These are phyloP conservation scores for Zygnema circumcarinatum DNA, from an alignment of 139 green algal species.

Conservation along the genomic window DNA sequence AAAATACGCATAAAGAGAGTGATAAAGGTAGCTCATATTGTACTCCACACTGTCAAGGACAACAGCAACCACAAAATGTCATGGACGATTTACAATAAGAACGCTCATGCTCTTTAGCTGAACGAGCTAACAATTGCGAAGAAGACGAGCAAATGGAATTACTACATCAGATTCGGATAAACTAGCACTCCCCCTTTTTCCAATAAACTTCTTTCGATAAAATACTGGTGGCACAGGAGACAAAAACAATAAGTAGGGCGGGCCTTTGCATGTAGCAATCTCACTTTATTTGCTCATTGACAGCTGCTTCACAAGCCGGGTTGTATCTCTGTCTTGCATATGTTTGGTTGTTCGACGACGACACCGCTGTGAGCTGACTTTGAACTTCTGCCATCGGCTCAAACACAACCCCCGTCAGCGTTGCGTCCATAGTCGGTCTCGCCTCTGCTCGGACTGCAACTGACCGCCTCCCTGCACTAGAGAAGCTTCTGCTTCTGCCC, in stretches of 20 bases:
- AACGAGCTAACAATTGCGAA: neutral
- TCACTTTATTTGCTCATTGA: constrained; percentile 98
- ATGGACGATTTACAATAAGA: neutral
- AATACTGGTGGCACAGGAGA: too few relatives aligned
- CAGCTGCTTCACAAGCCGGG: constrained; percentile 79
- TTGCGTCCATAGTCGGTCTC: constrained; percentile 25
- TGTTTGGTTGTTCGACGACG: constrained; percentile 68
- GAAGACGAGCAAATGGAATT: neutral
- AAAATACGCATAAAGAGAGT: constrained; percentile 92
- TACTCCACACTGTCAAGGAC: constrained; percentile 59
- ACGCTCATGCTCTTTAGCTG: neutral
- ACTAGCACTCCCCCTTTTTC: neutral
- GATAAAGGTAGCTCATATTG: constrained; percentile 81
- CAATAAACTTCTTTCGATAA: neutral
- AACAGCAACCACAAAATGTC: constrained; percentile 6
- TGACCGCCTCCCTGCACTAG: neutral
- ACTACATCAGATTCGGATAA: neutral
- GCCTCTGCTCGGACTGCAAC: neutral
- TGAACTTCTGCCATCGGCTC: constrained; percentile 79
- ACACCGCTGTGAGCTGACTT: constrained; percentile 69
- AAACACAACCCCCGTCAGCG: constrained; percentile 72
- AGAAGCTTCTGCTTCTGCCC: neutral
- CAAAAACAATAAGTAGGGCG: too few relatives aligned
- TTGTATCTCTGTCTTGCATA: constrained; percentile 82
- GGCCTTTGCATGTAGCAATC: too few relatives aligned